A percentile compares a stretch with the other conserved stretches of the same genome.
Conservation (phyloP, 768 basidiomycete genomes). For the Epithele typhae region DNA sequence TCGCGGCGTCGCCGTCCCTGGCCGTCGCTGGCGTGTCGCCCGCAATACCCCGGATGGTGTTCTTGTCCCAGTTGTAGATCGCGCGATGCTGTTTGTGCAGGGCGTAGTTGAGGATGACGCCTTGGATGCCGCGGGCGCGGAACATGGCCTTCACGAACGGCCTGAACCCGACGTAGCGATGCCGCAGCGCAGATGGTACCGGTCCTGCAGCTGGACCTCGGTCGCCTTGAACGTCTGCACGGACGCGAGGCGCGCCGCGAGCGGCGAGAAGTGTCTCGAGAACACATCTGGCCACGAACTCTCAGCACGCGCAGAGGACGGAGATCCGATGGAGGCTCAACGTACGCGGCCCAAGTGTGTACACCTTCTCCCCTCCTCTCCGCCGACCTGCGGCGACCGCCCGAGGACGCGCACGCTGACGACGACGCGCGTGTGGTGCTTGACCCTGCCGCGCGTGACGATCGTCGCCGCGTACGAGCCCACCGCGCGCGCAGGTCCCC, state of each 20-base stretch:
- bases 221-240: constrained; percentile 39
- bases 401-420: constrained; percentile 28
- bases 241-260: constrained; percentile 23
- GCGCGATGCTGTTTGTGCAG: constrained; percentile 37
- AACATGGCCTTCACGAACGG: constrained; percentile 41
- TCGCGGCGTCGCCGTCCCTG: constrained; percentile 2
- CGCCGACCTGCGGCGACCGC: constrained; percentile 18
- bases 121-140: constrained; percentile 31
- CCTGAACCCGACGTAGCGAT: constrained; percentile 35
- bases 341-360: constrained; percentile 38
- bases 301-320: background rate
- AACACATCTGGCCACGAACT: constrained; percentile 22
- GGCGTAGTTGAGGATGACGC: constrained; percentile 34
- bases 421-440: constrained; percentile 25
- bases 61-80: constrained; percentile 35
- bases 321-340: background rate
- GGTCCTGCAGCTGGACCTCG: constrained; percentile 39
- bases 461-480: constrained; percentile 26
- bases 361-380: constrained; percentile 29
- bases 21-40: constrained; percentile 9
- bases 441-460: constrained; percentile 22
- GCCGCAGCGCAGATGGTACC: constrained; percentile 33
- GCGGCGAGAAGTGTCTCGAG: constrained; percentile 37
- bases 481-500: constrained; percentile 24
- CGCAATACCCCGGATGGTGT: constrained; percentile 32